Evolutionary conservation across 352 stramenopile species (phyloP).

Genomic region (Globisporangium apiculatum): DNA sequence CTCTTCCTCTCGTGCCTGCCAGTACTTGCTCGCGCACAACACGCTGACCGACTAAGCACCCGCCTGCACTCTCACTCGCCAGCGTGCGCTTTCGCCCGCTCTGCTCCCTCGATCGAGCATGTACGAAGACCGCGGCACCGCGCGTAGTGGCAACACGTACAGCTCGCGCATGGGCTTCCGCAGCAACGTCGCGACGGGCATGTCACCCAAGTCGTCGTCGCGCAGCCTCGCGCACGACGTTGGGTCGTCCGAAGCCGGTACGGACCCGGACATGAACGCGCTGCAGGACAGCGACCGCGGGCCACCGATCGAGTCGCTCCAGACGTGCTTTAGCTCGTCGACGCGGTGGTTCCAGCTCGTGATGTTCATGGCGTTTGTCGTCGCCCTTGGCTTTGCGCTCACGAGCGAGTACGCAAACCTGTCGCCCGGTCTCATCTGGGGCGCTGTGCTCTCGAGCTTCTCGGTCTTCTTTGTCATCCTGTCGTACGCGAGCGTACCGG

Average conservation of each 20-base stretch:
- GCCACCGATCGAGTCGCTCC: constrained; percentile 20
- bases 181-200: constrained; percentile 5
- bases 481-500: constrained; percentile 70
- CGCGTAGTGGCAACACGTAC: constrained; percentile 2
- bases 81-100: too few relatives aligned
- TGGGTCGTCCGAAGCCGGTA: constrained; percentile 25
- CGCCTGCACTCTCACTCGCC: too few relatives aligned
- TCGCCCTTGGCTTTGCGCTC: constrained; percentile 54
- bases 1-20: too few relatives aligned
- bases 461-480: constrained; percentile 87
- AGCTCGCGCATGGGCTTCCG: constrained; percentile 9
- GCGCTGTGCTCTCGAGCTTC: constrained; percentile 71
- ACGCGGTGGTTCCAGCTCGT: constrained; percentile 81
- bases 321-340: constrained; percentile 64
- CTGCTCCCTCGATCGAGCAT: constrained; percentile 1
- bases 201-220: constrained; percentile 29
- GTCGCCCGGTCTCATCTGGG: constrained; percentile 78
- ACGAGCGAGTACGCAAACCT: constrained; percentile 65
- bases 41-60: too few relatives aligned
- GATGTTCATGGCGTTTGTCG: constrained; percentile 75
- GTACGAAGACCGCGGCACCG: constrained; percentile 8
- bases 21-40: too few relatives aligned
- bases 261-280: constrained; percentile 43
- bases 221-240: constrained; percentile 18
- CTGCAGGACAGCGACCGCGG: constrained; percentile 18